A percentile compares a stretch with the other conserved stretches of the same genome.
Evolutionary conservation across 1,284 basidiomycete genomes (phyloP).

Genomic region (Xerocomus minutiporus): DNA sequence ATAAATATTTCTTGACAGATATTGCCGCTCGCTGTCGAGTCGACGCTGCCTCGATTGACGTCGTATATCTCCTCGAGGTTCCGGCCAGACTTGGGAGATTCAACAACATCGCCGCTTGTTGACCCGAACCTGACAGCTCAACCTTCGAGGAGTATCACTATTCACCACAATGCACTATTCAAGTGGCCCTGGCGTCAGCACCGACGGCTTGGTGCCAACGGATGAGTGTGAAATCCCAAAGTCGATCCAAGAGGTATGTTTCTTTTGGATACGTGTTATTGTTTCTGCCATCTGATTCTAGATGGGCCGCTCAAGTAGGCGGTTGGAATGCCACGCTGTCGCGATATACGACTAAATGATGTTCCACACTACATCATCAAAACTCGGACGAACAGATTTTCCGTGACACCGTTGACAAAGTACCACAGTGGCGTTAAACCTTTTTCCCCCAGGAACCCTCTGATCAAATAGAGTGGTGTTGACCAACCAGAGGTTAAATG

Average conservation of each 20-base stretch:
- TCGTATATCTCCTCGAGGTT: background rate
- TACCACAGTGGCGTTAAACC: slow-evolving; percentile 7
- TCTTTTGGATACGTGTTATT: background rate
- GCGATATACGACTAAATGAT: background rate
- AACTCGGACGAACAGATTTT: background rate
- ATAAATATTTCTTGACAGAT: slow-evolving; percentile 1
- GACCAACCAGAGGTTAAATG: background rate
- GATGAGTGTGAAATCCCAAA: background rate
- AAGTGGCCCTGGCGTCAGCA: background rate
- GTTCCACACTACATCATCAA: background rate
- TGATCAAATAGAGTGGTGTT: background rate
- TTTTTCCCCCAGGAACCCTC: slow-evolving; percentile 6
- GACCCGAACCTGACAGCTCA: background rate
- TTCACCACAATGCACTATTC: background rate
- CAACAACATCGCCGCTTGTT: background rate
- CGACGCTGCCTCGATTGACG: background rate
- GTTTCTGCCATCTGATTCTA: background rate
- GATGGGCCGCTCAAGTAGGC: too few species aligned
- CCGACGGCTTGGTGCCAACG: background rate
- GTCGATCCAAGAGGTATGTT: background rate
- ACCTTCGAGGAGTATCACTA: background rate
- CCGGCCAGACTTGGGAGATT: background rate
- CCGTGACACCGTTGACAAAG: slow-evolving; percentile 2
- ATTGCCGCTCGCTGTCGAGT: background rate
- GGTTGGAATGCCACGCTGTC: background rate